A percentile compares a stretch with the other conserved stretches of the same genome.
Evolutionary conservation across 2,329 filamentous ascomycete species (phyloP).

Genomic region (Ophiostoma australiae): DNA sequence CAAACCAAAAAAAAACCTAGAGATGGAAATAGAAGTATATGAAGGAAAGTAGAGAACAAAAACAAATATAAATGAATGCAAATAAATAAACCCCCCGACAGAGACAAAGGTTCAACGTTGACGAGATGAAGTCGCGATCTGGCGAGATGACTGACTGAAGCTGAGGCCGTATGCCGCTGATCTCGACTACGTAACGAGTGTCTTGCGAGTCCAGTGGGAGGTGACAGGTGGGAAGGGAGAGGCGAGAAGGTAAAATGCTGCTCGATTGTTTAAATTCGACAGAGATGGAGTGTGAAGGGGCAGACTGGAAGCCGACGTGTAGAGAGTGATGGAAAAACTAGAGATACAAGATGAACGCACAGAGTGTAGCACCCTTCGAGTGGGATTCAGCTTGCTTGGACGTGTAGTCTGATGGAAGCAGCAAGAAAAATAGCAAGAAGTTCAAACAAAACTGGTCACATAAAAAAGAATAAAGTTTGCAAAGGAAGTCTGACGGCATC

Average conservation of each 20-base stretch:
- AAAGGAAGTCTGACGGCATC: neutral
- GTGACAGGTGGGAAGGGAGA: neutral
- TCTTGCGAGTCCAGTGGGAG: neutral
- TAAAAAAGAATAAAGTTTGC: neutral
- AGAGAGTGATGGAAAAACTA: neutral
- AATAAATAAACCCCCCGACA: constrained; percentile 11
- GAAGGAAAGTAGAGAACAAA: neutral
- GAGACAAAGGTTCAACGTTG: neutral
- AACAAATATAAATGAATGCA: neutral
- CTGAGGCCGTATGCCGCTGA: constrained; percentile 21
- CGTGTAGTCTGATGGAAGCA: neutral
- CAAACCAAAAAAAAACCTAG: constrained; percentile 1
- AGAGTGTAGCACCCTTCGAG: neutral
- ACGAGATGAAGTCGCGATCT: constrained; percentile 13
- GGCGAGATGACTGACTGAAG: constrained; percentile 10
- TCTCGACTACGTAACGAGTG: constrained; percentile 11
- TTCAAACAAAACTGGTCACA: neutral
- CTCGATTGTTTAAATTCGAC: neutral
- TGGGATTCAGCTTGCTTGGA: neutral
- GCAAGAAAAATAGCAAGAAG: neutral
- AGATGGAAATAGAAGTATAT: neutral
- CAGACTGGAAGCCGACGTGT: neutral
- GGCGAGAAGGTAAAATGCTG: neutral
- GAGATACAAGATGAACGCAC: neutral
- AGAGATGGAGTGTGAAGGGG: neutral